Base-by-base conservation (phyloP, 257 asterid genomes). In the Hygrophila difformis region DNA sequence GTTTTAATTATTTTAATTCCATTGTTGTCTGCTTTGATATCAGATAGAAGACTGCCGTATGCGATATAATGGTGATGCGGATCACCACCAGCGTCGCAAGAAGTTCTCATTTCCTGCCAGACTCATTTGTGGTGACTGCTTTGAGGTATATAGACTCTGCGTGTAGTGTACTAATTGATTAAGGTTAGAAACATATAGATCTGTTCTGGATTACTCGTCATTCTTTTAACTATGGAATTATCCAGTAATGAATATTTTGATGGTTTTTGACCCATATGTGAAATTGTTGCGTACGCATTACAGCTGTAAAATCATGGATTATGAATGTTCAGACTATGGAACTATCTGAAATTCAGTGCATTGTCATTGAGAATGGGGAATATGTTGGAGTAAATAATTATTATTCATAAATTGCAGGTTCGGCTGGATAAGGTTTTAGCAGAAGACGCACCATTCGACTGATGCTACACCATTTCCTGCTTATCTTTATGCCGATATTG, bases 21-120 rank as follows among this genome's bases (percentile, higher is more conserved):
- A 22, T 26, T 19, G 8, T 36, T 55, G 48, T 12, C 39, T 46
- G 44, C 49, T 38, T 12, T 61, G 40, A 21, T 60, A 39, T n/a
- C 80, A 91, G 99, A 86, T 86, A 55, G 96, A 91, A 67, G 99
- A 91, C 57, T 86, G 99, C 51, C 95, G 96, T 17, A 76, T 88
- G 0, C 86, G 99, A 44, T 91, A 91, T 38, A 91, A 86, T 62
- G 99, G 99, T 59, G 99, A 91, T 55, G 99, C 99, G 18, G 96
- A 91, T 65, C 96, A 91, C 51, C 91, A 82, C 60, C 94, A 84
- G 53, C 87, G 81, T 8, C 93, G 99, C 37, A 86, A 86, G 41
- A 91, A 87, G 60, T 86, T 82, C 67, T 74, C 93, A 6, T 91
- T 91, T 75, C 99, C 99, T 51, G 99, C 99, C 49, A 71, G 96